Conservation (phyloP, 2,329 filamentous ascomycete genomes). For the Nemania bipapillata region DNA sequence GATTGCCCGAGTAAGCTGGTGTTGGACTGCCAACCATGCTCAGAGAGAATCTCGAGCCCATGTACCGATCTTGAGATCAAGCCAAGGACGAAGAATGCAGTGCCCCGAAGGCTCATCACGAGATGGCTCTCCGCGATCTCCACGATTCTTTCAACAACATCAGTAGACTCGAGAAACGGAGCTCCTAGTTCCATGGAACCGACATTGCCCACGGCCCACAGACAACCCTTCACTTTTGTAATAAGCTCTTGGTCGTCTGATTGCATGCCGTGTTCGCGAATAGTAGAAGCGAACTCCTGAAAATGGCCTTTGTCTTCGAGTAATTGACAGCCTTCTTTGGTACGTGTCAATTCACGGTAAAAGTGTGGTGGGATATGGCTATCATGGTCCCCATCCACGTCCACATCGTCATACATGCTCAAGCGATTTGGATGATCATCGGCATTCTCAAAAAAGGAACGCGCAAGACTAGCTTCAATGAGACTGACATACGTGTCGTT, state of each 20-base stretch:
- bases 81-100: slow-evolving; percentile 94
- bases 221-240: slow-evolving; percentile 92
- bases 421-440: slow-evolving; percentile 68
- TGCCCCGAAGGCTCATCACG: slow-evolving; percentile 92
- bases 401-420: slow-evolving; percentile 67
- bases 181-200: slow-evolving; percentile 98
- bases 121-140: slow-evolving; percentile 87
- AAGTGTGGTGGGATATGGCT: slow-evolving; percentile 92
- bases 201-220: slow-evolving; percentile 98
- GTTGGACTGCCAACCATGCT: slow-evolving; percentile 92
- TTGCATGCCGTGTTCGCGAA: slow-evolving; percentile 86
- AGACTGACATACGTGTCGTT: slow-evolving; percentile 96
- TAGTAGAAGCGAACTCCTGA: slow-evolving; percentile 88
- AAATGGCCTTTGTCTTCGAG: slow-evolving; percentile 95
- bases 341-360: slow-evolving; percentile 93
- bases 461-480: slow-evolving; percentile 93
- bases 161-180: slow-evolving; percentile 88
- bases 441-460: slow-evolving; percentile 77
- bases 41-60: slow-evolving; percentile 88
- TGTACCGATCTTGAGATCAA: slow-evolving; percentile 91
- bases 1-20: slow-evolving; percentile 84
- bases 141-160: slow-evolving; percentile 88
- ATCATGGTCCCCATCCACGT: slow-evolving; percentile 64
- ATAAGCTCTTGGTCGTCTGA: slow-evolving; percentile 85
- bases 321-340: slow-evolving; percentile 88